phyloP scores from a whole-genome alignment of 2,329 filamentous ascomycete genomes.

The Cytospora mali region DNA sequence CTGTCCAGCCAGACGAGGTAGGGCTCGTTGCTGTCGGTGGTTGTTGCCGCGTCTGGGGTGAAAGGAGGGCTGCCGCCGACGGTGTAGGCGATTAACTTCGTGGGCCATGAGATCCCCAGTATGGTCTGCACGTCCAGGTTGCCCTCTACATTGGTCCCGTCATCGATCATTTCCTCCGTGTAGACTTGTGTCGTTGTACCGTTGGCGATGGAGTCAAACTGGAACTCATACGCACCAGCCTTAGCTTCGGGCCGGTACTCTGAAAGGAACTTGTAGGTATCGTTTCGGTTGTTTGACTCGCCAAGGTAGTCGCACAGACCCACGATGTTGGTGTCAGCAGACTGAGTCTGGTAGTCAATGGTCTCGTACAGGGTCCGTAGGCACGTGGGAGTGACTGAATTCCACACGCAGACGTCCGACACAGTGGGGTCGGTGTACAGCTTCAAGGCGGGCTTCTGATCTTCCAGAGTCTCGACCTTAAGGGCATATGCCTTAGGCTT shows the following conservation, averaged over 20 bases:
- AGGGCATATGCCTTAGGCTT: conserved; percentile 38
- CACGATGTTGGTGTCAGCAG: conserved; percentile 44
- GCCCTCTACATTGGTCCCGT: conserved; percentile 52
- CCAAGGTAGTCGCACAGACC: conserved; percentile 51
- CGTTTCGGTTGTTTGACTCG: conserved; percentile 51
- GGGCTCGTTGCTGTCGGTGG: conserved; percentile 36
- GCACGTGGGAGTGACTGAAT: conserved; percentile 49
- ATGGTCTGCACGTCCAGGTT: conserved; percentile 62
- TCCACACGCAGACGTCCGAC: conserved; percentile 48
- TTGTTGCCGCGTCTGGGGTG: conserved; percentile 21
- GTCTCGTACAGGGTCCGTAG: conserved; percentile 50
- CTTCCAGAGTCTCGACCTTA: conserved; percentile 36
- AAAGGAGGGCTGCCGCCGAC: conserved; percentile 40
- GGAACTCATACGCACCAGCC: conserved; percentile 38
- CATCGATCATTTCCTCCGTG: conserved; percentile 33
- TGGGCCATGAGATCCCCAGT: conserved; percentile 36
- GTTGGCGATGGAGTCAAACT: conserved; percentile 38
- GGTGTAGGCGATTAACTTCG: conserved; percentile 37
- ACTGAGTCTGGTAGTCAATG: conserved; percentile 52
- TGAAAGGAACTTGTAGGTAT: conserved; percentile 40
- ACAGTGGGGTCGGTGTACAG: conserved; percentile 40
- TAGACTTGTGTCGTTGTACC: conserved; percentile 37
- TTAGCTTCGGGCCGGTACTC: conserved; percentile 42
- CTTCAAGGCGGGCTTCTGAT: conserved; percentile 34
- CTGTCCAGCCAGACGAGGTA: conserved; percentile 55